phyloP scores from a whole-genome alignment of 768 basidiomycete genomes.

The Coprinopsis strossmayeri region DNA sequence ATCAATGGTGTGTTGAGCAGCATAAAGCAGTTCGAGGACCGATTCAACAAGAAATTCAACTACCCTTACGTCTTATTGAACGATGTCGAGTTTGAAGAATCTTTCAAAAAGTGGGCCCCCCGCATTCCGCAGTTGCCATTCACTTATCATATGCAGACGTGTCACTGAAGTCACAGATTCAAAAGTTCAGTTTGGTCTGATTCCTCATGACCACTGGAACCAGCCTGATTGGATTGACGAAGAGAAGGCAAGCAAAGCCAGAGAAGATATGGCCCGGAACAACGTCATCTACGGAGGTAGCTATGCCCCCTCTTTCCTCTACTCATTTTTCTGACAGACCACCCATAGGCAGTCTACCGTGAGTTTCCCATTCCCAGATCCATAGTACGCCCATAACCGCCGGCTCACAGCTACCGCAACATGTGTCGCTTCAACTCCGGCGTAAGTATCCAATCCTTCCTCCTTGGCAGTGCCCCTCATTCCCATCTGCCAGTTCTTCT shows the following conservation, averaged over 20 bases:
- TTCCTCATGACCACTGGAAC: constrained; percentile 71
- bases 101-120: constrained; percentile 55
- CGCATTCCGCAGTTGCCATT: background rate
- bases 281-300: constrained; percentile 64
- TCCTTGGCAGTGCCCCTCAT: background rate
- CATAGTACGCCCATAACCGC: background rate
- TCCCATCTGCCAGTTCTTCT: constrained; percentile 62
- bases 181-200: constrained; percentile 68
- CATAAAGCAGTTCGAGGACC: constrained; percentile 76
- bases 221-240: constrained; percentile 84
- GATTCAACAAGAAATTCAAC: constrained; percentile 81
- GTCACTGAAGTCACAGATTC: constrained; percentile 54
- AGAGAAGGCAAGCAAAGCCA: constrained; percentile 50
- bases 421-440: constrained; percentile 98
- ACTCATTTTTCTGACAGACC: constrained; percentile 3
- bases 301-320: constrained; percentile 10
- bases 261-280: constrained; percentile 65
- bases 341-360: constrained; percentile 67
- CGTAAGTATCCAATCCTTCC: constrained; percentile 36
- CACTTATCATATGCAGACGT: constrained; percentile 29
- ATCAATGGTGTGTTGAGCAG: constrained; percentile 54
- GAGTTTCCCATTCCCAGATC: constrained; percentile 24
- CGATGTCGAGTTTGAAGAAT: constrained; percentile 65
- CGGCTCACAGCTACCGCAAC: constrained; percentile 62
- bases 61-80: constrained; percentile 90